Conservation (phyloP, 176 grass and related monocot genomes). For the Otatea glauca region DNA sequence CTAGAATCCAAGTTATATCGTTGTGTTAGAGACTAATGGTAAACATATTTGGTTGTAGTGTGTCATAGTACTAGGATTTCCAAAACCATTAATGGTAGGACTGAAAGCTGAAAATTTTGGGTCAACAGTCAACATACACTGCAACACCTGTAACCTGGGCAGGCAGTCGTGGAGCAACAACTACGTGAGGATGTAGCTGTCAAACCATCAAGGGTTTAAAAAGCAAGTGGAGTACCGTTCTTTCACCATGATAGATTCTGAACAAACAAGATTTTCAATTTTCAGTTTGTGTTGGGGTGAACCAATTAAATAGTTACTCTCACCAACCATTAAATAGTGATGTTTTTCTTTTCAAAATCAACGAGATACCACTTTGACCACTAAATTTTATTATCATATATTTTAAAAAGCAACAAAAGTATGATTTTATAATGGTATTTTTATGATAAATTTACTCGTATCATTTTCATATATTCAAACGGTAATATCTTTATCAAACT, state of each 20-base stretch:
- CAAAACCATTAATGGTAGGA: not conserved
- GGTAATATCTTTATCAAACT: not conserved
- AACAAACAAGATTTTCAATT: not conserved
- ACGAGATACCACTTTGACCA: not conserved
- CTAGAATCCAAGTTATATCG: slow-evolving; percentile 2
- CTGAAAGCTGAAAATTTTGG: not conserved
- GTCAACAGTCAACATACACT: not conserved
- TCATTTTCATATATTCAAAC: not conserved
- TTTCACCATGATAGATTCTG: not conserved
- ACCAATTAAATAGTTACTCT: not conserved
- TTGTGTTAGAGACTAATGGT: not conserved
- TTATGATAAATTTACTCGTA: not conserved
- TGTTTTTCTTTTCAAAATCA: not conserved
- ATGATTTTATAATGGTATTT: not conserved
- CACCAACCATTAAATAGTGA: not conserved
- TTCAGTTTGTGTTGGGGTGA: not conserved
- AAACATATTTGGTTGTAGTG: not conserved
- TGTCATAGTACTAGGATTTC: not conserved
- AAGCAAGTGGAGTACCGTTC: not conserved
- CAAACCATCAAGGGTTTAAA: not conserved
- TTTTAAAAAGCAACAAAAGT: not conserved
- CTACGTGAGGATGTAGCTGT: not conserved
- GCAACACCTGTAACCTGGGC: not conserved
- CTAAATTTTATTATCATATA: not conserved
- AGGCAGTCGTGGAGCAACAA: not conserved